Percentiles rank a stretch among this genome's conserved stretches.
Conservation (phyloP, 1,284 basidiomycete species). For the Naganishia liquefaciens region DNA sequence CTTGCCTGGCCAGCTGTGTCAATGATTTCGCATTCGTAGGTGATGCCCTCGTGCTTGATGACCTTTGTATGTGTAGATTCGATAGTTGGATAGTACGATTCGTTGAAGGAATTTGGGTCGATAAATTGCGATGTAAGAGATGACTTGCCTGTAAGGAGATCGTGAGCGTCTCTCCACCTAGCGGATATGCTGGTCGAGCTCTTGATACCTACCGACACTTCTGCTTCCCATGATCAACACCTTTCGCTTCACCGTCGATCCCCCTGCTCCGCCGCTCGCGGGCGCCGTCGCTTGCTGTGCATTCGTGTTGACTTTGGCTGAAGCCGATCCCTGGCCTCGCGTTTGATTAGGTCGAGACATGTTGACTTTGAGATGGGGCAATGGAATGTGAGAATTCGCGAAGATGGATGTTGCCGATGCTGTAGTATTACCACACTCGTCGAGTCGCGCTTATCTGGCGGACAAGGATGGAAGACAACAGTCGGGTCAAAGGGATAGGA, state of each 20-base stretch:
- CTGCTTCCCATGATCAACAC: slow-evolving; percentile 77
- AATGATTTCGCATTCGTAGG: slow-evolving; percentile 95
- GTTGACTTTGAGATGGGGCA: background rate
- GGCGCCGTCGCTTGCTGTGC: slow-evolving; percentile 10
- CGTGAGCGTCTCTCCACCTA: background rate
- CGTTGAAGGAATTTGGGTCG: slow-evolving; percentile 67
- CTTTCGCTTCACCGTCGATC: slow-evolving; percentile 66
- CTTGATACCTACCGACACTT: slow-evolving; percentile 66
- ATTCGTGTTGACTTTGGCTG: slow-evolving; percentile 8
- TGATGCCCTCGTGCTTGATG: slow-evolving; percentile 76
- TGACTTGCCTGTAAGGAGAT: slow-evolving; percentile 64
- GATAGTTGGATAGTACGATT: slow-evolving; percentile 92
- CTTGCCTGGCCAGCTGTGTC: slow-evolving; percentile 86
- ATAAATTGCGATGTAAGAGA: slow-evolving; percentile 74
- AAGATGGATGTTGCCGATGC: background rate
- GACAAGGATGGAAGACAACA: background rate
- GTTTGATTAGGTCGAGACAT: slow-evolving; percentile 28
- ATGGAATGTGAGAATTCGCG: background rate
- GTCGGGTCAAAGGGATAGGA: slow-evolving; percentile 2
- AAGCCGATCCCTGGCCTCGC: slow-evolving; percentile 3
- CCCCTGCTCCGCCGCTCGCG: slow-evolving; percentile 4
- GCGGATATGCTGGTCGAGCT: background rate
- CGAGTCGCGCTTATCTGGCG: slow-evolving; percentile 3
- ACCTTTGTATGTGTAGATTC: slow-evolving; percentile 84
- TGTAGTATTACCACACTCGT: background rate